Conservation (phyloP, 176 grass and related monocot species). For the Musa acuminata region DNA sequence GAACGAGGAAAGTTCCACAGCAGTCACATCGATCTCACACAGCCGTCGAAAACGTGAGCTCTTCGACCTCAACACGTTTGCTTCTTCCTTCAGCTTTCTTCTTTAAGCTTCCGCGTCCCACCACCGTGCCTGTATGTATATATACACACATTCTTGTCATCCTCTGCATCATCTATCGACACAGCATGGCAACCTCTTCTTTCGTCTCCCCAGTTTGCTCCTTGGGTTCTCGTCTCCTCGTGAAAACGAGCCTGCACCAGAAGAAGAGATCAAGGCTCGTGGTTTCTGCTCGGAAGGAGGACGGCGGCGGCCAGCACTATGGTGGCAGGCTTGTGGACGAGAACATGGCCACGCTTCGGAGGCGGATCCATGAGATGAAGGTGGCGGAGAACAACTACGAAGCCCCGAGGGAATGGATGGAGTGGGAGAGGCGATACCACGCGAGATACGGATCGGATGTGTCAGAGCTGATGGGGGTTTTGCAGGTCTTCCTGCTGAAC, state of each 20-base stretch:
- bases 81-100: neutral
- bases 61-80: neutral
- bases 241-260: neutral
- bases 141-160: neutral
- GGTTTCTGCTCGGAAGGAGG: neutral
- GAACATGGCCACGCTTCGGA: conserved; percentile 16
- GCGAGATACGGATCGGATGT: conserved; percentile 41
- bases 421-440: conserved; percentile 39
- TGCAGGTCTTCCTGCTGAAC: conserved; percentile 42
- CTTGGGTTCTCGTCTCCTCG: neutral
- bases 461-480: conserved; percentile 24
- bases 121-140: neutral
- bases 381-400: neutral
- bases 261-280: neutral
- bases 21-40: no score
- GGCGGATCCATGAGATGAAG: conserved; percentile 8
- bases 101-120: neutral
- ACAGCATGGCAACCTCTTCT: neutral
- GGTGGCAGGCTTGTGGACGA: conserved; percentile 19
- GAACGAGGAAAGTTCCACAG: no score
- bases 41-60: neutral
- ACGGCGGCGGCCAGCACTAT: neutral
- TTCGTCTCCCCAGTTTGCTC: neutral
- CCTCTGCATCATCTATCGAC: neutral
- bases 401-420: conserved; percentile 7